Conservation (phyloP, 192 early-diverging fungal species). For the Piromyces sp. region DNA sequence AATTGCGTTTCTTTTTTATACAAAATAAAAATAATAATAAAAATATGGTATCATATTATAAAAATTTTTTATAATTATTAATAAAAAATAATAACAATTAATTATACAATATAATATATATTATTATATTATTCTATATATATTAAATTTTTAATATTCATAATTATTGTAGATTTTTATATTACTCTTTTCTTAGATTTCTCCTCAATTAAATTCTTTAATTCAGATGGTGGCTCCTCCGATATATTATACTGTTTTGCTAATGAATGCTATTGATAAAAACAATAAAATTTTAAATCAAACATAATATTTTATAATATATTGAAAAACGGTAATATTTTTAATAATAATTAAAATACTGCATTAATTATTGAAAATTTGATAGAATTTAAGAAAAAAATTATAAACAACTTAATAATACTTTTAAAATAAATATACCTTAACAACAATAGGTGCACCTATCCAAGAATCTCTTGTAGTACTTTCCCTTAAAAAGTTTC, state of each 20-base stretch:
- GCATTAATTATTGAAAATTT: too few relatives aligned
- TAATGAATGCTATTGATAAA: background rate
- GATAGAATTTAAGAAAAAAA: too few relatives aligned
- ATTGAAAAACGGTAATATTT: background rate
- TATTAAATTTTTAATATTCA: too few relatives aligned
- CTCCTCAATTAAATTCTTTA: background rate
- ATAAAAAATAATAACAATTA: too few relatives aligned
- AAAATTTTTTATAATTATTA: too few relatives aligned
- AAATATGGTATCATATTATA: too few relatives aligned
- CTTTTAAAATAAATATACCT: constrained; percentile 23
- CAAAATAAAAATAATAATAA: too few relatives aligned
- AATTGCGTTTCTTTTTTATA: background rate
- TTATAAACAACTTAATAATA: too few relatives aligned
- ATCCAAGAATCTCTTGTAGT: constrained; percentile 42
- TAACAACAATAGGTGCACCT: constrained; percentile 54
- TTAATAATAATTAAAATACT: too few relatives aligned
- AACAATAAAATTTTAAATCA: background rate
- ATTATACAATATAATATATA: too few relatives aligned
- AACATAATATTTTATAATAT: background rate
- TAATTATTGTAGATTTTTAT: background rate
- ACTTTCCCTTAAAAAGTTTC: constrained; percentile 50
- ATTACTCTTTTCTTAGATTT: background rate
- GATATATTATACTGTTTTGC: background rate
- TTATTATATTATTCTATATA: too few relatives aligned
- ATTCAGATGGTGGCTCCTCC: background rate